phyloP scores from a whole-genome alignment of 1,284 basidiomycete genomes.

The Rhodotorula sp. region DNA sequence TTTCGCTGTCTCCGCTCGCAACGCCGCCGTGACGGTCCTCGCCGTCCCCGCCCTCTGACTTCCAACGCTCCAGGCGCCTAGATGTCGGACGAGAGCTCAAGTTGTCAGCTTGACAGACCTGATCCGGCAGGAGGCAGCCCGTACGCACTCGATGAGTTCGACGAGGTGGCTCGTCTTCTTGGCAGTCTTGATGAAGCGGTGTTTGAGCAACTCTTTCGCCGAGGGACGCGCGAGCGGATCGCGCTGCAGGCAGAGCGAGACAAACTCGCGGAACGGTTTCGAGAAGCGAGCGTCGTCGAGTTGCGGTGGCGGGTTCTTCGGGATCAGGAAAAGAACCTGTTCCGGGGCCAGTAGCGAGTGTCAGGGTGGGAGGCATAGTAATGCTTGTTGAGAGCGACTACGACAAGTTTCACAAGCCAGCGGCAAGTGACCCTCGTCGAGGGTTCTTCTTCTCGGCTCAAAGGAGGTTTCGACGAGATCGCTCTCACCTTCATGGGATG shows the following conservation, averaged over 20 bases:
- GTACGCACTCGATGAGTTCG: conserved; percentile 74
- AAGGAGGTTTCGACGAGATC: neutral
- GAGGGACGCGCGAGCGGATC: conserved; percentile 79
- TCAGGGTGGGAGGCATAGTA: neutral
- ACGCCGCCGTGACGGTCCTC: conserved; percentile 69
- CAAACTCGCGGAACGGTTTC: conserved; percentile 90
- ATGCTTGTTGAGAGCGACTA: no score
- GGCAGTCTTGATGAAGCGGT: conserved; percentile 91
- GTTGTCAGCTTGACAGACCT: neutral
- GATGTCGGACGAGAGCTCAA: neutral
- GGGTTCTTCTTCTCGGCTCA: no score
- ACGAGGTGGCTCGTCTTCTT: conserved; percentile 92
- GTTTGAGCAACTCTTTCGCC: conserved; percentile 90
- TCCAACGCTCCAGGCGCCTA: conserved; percentile 81
- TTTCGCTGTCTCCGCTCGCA: conserved; percentile 49
- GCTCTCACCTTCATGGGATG: conserved; percentile 91
- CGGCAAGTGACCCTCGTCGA: neutral
- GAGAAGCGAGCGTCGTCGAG: conserved; percentile 76
- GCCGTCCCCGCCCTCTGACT: conserved; percentile 67
- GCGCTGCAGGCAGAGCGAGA: conserved; percentile 85
- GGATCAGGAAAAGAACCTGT: conserved; percentile 93
- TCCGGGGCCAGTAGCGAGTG: neutral
- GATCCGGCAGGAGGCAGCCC: neutral
- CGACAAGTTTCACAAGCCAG: neutral
- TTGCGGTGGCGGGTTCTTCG: conserved; percentile 91